Percentiles rank a stretch among this genome's conserved stretches.
Evolutionary conservation across 495 filamentous ascomycete genomes (phyloP).

Genomic region (Neurospora pannonica): DNA sequence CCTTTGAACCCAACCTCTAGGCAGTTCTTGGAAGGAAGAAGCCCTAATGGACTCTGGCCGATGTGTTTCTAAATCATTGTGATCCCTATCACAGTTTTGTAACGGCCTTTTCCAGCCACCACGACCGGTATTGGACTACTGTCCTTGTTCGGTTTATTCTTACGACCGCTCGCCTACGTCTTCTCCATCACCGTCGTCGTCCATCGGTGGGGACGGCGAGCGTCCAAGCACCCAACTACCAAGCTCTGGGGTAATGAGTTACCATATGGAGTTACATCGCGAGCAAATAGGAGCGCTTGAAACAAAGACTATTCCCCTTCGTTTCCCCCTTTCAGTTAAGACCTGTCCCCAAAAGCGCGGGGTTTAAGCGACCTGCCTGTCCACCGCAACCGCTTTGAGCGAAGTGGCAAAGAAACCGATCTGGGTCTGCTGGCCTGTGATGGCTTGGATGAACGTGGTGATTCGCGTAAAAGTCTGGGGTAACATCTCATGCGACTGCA

Average conservation of each 20-base stretch:
- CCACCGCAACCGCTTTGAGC: not conserved
- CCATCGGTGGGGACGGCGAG: not conserved
- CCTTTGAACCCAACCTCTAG: no score
- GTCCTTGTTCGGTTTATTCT: no score
- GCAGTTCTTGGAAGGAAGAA: no score
- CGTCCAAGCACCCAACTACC: not conserved
- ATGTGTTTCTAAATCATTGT: no score
- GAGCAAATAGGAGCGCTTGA: not conserved
- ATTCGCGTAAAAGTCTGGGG: not conserved
- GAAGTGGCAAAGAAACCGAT: not conserved
- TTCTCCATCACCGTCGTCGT: not conserved
- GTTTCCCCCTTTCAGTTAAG: not conserved
- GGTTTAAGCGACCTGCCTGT: not conserved
- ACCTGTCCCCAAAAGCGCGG: not conserved
- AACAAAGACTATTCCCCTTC: not conserved
- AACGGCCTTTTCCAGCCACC: no score
- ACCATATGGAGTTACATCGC: not conserved
- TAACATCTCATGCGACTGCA: not conserved
- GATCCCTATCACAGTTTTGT: no score
- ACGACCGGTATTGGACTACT: no score
- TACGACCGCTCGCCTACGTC: no score
- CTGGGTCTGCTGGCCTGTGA: not conserved
- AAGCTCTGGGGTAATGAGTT: not conserved
- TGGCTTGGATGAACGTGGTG: not conserved
- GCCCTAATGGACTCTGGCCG: no score